These are phyloP conservation scores for Ascoidea tarda DNA, from an alignment of 805 yeast species.

Conservation along the genomic window DNA sequence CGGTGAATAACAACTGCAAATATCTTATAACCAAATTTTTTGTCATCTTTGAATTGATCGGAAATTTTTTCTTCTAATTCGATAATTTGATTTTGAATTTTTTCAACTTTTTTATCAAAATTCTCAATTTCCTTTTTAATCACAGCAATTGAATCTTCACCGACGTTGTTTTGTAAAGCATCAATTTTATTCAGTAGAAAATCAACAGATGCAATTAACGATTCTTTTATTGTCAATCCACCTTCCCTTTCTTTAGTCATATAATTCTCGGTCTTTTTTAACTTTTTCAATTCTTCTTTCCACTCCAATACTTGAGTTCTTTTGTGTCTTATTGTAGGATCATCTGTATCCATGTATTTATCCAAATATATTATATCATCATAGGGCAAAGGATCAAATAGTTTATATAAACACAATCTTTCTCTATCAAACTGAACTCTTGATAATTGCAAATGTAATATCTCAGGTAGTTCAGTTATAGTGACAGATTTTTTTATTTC, in stretches of 20 bases:
- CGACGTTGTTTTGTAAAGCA: slow-evolving; percentile 17
- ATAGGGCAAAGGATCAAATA: slow-evolving; percentile 71
- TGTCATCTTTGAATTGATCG: slow-evolving; percentile 47
- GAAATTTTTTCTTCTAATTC: slow-evolving; percentile 34
- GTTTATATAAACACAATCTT: slow-evolving; percentile 62
- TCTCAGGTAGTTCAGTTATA: slow-evolving; percentile 58
- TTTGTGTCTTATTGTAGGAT: slow-evolving; percentile 32
- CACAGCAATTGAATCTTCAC: slow-evolving; percentile 31
- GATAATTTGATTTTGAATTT: slow-evolving; percentile 26
- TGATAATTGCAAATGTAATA: slow-evolving; percentile 86
- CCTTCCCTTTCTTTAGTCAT: slow-evolving; percentile 32
- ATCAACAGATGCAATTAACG: slow-evolving; percentile 40
- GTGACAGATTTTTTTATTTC: slow-evolving; percentile 62
- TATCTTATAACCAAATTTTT: slow-evolving; percentile 58
- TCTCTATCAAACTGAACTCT: slow-evolving; percentile 82
- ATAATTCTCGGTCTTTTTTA: slow-evolving; percentile 28
- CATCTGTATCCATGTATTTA: slow-evolving; percentile 65
- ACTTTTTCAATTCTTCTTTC: slow-evolving; percentile 36
- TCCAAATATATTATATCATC: slow-evolving; percentile 72
- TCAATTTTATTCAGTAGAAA: slow-evolving; percentile 30
- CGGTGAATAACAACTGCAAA: slow-evolving; percentile 91
- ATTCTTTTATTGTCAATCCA: slow-evolving; percentile 34
- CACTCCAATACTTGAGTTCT: slow-evolving; percentile 45
- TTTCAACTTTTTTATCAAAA: slow-evolving; percentile 30
- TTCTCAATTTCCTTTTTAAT: slow-evolving; percentile 18